These are phyloP conservation scores for Ogataea zsoltii DNA, from an alignment of 805 yeast genomes.

Conservation along the genomic window DNA sequence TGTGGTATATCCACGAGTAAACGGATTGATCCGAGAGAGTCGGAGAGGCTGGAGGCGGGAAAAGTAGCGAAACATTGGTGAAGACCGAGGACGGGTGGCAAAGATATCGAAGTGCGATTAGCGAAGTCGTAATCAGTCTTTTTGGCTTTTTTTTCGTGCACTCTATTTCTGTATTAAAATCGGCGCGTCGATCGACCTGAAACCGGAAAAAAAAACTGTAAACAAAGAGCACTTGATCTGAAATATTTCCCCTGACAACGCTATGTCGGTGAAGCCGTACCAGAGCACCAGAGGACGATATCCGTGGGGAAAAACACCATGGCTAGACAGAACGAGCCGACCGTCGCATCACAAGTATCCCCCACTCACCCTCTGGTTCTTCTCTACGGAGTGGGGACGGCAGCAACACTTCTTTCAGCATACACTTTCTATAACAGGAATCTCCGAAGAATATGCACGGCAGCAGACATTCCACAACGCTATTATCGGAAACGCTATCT, in stretches of 20 bases:
- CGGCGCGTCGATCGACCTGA: conserved; percentile 10
- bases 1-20: conserved; percentile 17
- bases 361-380: conserved; percentile 32
- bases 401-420: conserved; percentile 40
- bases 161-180: background rate
- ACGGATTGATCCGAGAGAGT: conserved; percentile 7
- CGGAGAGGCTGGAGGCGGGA: background rate
- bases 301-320: no score
- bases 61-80: no score
- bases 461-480: conserved; percentile 49
- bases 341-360: conserved; percentile 14
- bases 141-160: no score
- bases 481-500: conserved; percentile 47
- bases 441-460: conserved; percentile 51
- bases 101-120: no score
- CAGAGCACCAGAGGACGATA: no score
- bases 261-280: no score
- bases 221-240: background rate
- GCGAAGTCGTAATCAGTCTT: no score
- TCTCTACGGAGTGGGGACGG: conserved; percentile 31
- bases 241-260: background rate
- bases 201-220: conserved; percentile 1
- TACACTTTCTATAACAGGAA: conserved; percentile 45
- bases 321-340: background rate
- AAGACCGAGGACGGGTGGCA: no score